Conservation (phyloP, 306 rosid genomes). For the Quercus mongolica region DNA sequence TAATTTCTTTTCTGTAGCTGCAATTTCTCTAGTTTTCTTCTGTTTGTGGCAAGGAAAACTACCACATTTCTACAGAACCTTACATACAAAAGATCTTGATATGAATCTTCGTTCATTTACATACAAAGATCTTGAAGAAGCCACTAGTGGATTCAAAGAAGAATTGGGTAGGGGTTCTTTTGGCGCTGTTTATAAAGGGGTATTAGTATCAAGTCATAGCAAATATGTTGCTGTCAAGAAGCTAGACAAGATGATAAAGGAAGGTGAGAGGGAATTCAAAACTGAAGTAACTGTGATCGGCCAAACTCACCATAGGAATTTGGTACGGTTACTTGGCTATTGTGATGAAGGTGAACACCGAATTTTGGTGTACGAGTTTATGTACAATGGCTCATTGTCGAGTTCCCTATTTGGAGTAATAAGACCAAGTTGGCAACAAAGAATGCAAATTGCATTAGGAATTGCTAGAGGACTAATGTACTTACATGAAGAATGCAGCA, state of each 20-base stretch:
- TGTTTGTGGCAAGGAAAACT: neutral
- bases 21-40: neutral
- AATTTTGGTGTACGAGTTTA: neutral
- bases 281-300: neutral
- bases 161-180: constrained; percentile 8
- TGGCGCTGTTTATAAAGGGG: neutral
- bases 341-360: neutral
- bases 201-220: neutral
- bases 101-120: neutral
- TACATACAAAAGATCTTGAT: neutral
- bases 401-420: neutral
- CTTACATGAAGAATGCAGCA: constrained; percentile 2
- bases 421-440: neutral
- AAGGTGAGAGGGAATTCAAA: constrained; percentile 5
- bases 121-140: neutral
- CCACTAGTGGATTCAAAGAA: neutral
- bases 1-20: neutral
- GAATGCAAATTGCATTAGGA: neutral
- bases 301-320: neutral
- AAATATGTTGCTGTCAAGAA: neutral
- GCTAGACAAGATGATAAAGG: neutral
- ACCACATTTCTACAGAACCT: neutral
- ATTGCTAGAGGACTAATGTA: neutral
- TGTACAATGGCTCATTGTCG: neutral
- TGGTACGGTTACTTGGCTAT: neutral